Percentiles rank a stretch among this genome's conserved stretches.
phyloP scores from a whole-genome alignment of 306 rosid species.

The Quercus aquifolioides region DNA sequence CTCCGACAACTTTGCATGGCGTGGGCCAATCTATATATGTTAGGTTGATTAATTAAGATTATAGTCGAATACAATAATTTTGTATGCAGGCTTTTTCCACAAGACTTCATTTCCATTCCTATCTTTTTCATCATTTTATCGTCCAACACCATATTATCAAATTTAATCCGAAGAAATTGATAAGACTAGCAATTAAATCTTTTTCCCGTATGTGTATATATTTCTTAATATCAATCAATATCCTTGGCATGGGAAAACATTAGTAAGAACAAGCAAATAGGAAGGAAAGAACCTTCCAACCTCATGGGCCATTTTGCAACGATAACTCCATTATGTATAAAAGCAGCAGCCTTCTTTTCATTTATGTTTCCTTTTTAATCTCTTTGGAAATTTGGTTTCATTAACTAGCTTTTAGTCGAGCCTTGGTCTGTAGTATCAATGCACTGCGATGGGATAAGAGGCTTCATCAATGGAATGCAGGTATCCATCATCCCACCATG shows the following conservation, averaged over 20 bases:
- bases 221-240: neutral
- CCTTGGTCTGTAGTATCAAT: conserved; percentile 36
- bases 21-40: neutral
- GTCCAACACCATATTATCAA: neutral
- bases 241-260: neutral
- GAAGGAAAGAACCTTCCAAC: conserved; percentile 19
- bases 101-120: neutral
- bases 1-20: neutral
- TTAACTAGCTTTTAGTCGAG: conserved; percentile 40
- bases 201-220: neutral
- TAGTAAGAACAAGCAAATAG: neutral
- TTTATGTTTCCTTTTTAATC: conserved; percentile 51
- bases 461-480: conserved; percentile 34
- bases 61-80: neutral
- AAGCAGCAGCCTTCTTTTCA: conserved; percentile 26
- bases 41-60: neutral
- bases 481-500: conserved; percentile 23
- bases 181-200: neutral
- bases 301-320: conserved; percentile 19
- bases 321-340: neutral
- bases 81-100: neutral
- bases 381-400: conserved; percentile 67
- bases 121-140: neutral
- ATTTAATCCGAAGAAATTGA: neutral
- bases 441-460: conserved; percentile 42